Percentiles rank a stretch among this genome's conserved stretches.
Evolutionary conservation across 371 early-diverging fungal species (phyloP).

Genomic region (Funneliformis caledonium): DNA sequence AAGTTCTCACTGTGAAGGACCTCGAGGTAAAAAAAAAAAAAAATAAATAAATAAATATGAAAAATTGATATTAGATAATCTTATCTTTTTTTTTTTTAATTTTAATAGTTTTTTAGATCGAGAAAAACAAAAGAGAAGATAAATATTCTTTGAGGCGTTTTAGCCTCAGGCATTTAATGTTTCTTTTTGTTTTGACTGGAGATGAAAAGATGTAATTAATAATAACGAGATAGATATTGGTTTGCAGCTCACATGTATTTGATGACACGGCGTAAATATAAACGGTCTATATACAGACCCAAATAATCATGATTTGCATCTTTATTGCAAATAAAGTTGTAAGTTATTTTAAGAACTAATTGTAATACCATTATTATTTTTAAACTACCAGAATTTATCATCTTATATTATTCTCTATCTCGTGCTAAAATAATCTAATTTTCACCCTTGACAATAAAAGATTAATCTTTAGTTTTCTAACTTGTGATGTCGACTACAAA

Average conservation of each 20-base stretch:
- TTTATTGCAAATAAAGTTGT: too few species aligned
- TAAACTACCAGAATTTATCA: neutral
- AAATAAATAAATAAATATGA: neutral
- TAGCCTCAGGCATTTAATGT: neutral
- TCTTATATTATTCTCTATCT: neutral
- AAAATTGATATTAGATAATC: neutral
- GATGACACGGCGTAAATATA: neutral
- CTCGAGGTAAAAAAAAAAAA: neutral
- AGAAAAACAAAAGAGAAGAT: neutral
- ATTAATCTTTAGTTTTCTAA: neutral
- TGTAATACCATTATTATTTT: neutral
- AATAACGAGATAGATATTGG: neutral
- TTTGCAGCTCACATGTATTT: neutral
- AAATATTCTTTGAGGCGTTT: neutral
- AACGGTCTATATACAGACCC: too few species aligned
- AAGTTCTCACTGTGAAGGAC: neutral
- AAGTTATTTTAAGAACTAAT: neutral
- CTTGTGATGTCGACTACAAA: neutral
- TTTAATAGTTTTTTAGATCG: neutral
- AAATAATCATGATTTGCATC: too few species aligned
- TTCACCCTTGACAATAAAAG: neutral
- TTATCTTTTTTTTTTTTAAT: neutral
- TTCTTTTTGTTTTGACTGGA: neutral
- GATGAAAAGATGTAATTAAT: neutral
- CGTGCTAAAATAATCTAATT: neutral